Percentiles rank a stretch among this genome's conserved stretches.
Evolutionary conservation across 108 stramenopile genomes (phyloP).

Genomic region (Cyclotella sp.): DNA sequence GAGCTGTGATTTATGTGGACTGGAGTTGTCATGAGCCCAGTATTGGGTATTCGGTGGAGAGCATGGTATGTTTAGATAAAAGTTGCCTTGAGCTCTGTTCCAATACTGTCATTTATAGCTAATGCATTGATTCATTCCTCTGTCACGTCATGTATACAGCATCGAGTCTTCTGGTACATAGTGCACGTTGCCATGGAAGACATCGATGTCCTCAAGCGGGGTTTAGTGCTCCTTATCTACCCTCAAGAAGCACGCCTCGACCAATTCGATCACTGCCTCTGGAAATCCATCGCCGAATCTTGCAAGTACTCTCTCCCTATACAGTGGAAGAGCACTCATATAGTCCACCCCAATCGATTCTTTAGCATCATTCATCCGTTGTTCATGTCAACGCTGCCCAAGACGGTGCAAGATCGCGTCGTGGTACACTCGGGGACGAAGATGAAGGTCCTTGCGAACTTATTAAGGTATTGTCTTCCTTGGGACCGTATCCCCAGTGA

Average conservation of each 20-base stretch:
- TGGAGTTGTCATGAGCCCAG: slow-evolving; percentile 48
- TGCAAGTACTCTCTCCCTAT: slow-evolving; percentile 38
- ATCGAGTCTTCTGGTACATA: slow-evolving; percentile 50
- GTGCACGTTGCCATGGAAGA: slow-evolving; percentile 41
- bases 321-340: slow-evolving; percentile 39
- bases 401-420: slow-evolving; percentile 43
- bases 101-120: neutral
- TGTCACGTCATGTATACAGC: neutral
- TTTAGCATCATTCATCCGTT: slow-evolving; percentile 48
- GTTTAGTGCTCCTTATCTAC: slow-evolving; percentile 43
- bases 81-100: neutral
- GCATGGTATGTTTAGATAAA: slow-evolving; percentile 21
- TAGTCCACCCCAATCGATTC: slow-evolving; percentile 47
- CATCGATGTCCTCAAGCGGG: slow-evolving; percentile 18
- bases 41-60: slow-evolving; percentile 38
- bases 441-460: slow-evolving; percentile 46
- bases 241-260: slow-evolving; percentile 49
- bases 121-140: neutral
- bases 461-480: slow-evolving; percentile 42
- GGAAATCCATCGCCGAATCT: slow-evolving; percentile 43
- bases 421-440: slow-evolving; percentile 47
- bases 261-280: slow-evolving; percentile 46
- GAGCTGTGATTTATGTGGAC: slow-evolving; percentile 45
- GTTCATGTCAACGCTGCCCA: slow-evolving; percentile 44
- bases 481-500: slow-evolving; percentile 47